Conservation (phyloP, 345 rosid species). For the Viola odorata region DNA sequence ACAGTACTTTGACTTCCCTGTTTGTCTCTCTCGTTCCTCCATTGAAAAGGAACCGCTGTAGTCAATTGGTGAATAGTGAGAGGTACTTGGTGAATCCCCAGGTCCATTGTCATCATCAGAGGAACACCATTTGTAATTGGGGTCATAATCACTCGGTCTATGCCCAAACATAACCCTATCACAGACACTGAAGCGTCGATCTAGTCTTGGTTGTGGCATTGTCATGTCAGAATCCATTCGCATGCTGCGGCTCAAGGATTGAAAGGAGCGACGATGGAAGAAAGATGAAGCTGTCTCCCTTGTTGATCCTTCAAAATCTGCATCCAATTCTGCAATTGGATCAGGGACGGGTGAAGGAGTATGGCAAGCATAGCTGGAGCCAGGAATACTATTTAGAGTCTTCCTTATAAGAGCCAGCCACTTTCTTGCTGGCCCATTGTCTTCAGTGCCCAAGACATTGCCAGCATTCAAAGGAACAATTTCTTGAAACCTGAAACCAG, state of each 20-base stretch:
- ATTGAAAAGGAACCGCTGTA: conserved; percentile 41
- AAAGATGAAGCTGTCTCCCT: conserved; percentile 50
- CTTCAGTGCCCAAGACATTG: conserved; percentile 90
- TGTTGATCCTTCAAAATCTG: conserved; percentile 74
- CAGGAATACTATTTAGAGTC: conserved; percentile 85
- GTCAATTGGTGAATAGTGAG: conserved; percentile 40
- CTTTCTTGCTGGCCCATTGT: conserved; percentile 90
- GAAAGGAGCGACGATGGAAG: conserved; percentile 73
- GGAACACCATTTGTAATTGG: conserved; percentile 55
- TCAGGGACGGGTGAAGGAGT: conserved; percentile 81
- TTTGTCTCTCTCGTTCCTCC: conserved; percentile 50
- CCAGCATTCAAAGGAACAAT: conserved; percentile 98
- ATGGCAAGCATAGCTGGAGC: conserved; percentile 43
- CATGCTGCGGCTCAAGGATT: conserved; percentile 65
- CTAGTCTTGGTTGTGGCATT: conserved; percentile 44
- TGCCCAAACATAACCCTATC: conserved; percentile 61
- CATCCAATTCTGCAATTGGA: conserved; percentile 78
- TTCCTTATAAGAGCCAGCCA: conserved; percentile 82
- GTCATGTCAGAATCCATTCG: conserved; percentile 49
- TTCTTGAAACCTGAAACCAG: conserved; percentile 76
- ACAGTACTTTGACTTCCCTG: conserved; percentile 61
- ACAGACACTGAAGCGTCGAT: conserved; percentile 73
- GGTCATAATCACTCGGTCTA: conserved; percentile 61
- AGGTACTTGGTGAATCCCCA: conserved; percentile 47
- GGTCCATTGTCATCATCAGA: conserved; percentile 79